phyloP scores from a whole-genome alignment of 441 rosid species.

The Syzygium syzygioides region DNA sequence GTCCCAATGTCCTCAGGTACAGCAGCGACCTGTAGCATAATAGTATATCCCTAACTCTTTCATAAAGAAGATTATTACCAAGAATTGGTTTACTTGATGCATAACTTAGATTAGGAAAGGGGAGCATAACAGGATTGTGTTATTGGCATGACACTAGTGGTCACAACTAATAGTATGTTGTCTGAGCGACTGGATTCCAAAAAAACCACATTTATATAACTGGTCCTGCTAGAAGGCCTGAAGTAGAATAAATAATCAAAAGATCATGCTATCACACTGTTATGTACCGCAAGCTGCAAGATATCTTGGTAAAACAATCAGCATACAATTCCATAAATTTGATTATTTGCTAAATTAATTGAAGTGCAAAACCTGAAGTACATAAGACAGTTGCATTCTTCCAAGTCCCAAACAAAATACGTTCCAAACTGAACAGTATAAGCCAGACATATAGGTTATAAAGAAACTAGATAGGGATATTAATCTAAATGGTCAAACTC shows the following conservation, averaged over 20 bases:
- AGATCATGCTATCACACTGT: neutral
- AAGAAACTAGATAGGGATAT: neutral
- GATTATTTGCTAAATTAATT: neutral
- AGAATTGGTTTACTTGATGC: neutral
- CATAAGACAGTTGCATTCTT: neutral
- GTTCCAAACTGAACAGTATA: neutral
- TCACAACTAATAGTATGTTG: neutral
- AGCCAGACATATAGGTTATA: neutral
- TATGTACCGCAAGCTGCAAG: neutral
- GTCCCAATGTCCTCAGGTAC: conserved; percentile 93
- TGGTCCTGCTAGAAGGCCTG: neutral
- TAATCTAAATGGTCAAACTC: neutral
- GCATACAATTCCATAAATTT: neutral
- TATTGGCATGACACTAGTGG: neutral
- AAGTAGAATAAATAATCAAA: neutral
- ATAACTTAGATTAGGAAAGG: neutral
- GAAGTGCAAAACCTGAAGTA: neutral
- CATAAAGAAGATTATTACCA: neutral
- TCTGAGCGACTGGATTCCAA: neutral
- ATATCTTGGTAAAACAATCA: neutral
- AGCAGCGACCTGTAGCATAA: conserved; percentile 65
- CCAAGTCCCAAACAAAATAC: neutral
- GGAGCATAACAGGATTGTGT: neutral
- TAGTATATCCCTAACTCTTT: neutral
- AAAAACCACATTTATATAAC: neutral